Conservation (phyloP, 371 early-diverging fungal genomes). For the Mortierella sp. region DNA sequence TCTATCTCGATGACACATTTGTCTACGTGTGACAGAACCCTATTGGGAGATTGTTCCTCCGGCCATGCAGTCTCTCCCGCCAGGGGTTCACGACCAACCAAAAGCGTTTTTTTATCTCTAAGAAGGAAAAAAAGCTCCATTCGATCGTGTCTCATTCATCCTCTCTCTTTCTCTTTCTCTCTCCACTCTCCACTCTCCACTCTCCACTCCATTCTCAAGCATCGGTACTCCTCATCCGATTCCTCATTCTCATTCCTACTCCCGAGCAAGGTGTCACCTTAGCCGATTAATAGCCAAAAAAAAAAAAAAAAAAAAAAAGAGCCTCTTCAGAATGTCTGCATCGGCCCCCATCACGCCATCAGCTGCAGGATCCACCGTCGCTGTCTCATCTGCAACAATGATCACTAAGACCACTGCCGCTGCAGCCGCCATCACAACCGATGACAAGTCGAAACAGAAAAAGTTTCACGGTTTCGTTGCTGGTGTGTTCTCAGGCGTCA, state of each 20-base stretch:
- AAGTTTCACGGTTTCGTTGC: conserved; percentile 80
- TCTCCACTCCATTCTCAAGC: neutral
- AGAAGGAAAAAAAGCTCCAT: too few species aligned
- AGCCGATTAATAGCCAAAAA: neutral
- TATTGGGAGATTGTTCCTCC: too few species aligned
- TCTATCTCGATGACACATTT: too few species aligned
- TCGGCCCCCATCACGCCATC: conserved; percentile 5
- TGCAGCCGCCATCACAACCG: neutral
- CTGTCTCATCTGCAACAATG: neutral
- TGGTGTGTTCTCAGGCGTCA: conserved; percentile 83
- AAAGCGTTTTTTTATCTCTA: too few species aligned
- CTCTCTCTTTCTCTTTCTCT: too few species aligned
- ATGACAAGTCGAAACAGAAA: conserved; percentile 56
- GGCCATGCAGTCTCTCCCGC: too few species aligned
- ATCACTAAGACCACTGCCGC: neutral
- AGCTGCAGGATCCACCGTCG: too few species aligned
- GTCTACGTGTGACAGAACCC: too few species aligned
- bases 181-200: conserved; percentile 4
- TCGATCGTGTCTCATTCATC: too few species aligned
- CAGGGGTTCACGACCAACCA: too few species aligned
- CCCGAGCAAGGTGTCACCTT: neutral
- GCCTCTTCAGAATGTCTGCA: conserved; percentile 15
- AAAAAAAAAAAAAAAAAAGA: neutral
- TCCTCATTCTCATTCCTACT: neutral
- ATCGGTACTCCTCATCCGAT: neutral